Conservation (phyloP, 2,329 filamentous ascomycete species). For the Penicillium sp. region DNA sequence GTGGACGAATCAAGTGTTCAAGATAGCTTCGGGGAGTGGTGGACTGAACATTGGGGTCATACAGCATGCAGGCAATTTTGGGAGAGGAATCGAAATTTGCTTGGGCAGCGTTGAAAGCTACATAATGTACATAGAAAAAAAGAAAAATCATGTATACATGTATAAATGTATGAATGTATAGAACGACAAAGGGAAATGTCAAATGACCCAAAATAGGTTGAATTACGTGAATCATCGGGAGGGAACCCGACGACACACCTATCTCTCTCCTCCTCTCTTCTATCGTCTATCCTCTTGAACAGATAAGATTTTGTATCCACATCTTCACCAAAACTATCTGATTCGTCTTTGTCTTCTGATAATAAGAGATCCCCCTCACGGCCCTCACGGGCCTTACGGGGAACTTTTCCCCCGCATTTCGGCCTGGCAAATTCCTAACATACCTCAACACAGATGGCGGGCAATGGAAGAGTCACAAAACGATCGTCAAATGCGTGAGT, state of each 20-base stretch:
- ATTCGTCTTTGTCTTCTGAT: neutral
- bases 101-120: constrained; percentile 63
- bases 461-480: constrained; percentile 30
- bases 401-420: neutral
- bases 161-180: neutral
- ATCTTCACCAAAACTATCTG: neutral
- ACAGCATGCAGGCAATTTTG: constrained; percentile 80
- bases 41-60: constrained; percentile 86
- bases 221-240: neutral
- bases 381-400: neutral
- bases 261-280: neutral
- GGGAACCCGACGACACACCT: constrained; percentile 1
- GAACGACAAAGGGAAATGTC: neutral
- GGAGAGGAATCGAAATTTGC: constrained; percentile 68
- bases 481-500: constrained; percentile 37
- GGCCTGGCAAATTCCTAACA: neutral
- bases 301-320: neutral
- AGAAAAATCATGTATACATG: neutral
- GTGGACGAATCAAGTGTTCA: constrained; percentile 71
- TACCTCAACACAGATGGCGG: constrained; percentile 17
- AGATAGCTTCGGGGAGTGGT: constrained; percentile 96
- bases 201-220: neutral
- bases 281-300: too few species aligned
- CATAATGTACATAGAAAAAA: neutral
- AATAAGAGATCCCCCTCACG: neutral